These are phyloP conservation scores for Globisporangium ultimum DNA, from an alignment of 352 stramenopile species.

Conservation along the genomic window DNA sequence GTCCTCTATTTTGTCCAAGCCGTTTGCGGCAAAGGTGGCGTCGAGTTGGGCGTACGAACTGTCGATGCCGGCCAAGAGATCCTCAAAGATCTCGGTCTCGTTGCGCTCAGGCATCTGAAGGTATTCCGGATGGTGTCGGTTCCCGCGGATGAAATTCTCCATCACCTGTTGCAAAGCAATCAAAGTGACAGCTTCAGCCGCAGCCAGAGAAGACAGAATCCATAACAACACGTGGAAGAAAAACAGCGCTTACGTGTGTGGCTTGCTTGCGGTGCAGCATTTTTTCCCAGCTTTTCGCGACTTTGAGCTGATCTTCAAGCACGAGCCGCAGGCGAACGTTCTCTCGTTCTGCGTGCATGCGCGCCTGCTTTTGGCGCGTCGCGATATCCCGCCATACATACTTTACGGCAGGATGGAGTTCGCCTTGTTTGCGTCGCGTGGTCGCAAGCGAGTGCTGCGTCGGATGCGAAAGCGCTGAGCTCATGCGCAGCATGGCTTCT, in stretches of 20 bases:
- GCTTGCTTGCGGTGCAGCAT: conserved; percentile 21
- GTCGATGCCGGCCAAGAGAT: conserved; percentile 27
- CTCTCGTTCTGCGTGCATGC: conserved; percentile 18
- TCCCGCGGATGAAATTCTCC: too few relatives aligned
- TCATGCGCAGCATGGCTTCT: too few relatives aligned
- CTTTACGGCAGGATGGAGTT: background rate
- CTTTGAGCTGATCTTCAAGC: conserved; percentile 34
- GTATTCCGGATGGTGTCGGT: too few relatives aligned
- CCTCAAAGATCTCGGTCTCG: conserved; percentile 21
- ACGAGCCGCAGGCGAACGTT: conserved; percentile 31
- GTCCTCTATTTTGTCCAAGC: conserved; percentile 14
- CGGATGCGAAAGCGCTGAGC: background rate
- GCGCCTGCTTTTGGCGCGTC: background rate
- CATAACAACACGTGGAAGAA: background rate
- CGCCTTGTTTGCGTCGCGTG: background rate
- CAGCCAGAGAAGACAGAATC: background rate
- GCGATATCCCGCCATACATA: background rate
- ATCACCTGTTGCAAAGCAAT: too few relatives aligned
- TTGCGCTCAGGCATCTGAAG: too few relatives aligned
- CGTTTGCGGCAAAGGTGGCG: conserved; percentile 22
- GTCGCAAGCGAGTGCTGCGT: background rate
- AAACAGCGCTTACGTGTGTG: background rate
- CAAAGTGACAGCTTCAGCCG: too few relatives aligned
- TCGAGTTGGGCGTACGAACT: conserved; percentile 28
- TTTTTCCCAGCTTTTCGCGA: conserved; percentile 36